Conservation (phyloP, 2,329 filamentous ascomycete species). For the Aureobasidium sp. region DNA sequence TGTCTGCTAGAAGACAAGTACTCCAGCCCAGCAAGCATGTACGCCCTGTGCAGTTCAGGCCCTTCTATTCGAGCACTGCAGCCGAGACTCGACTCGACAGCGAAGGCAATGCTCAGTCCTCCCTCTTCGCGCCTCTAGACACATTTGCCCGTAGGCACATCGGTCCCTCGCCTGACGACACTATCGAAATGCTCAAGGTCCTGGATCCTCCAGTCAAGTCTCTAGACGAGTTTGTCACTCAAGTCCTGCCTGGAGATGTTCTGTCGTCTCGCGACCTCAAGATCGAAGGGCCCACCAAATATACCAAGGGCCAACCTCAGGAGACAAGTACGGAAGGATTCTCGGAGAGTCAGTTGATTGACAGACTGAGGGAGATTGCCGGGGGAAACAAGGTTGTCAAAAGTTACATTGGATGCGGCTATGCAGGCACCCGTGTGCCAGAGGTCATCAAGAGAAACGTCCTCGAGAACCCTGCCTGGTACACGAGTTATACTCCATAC, state of each 20-base stretch:
- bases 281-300: constrained; percentile 44
- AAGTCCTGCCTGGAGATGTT: constrained; percentile 76
- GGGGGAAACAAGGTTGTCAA: constrained; percentile 54
- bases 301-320: constrained; percentile 28
- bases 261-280: constrained; percentile 57
- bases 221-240: constrained; percentile 73
- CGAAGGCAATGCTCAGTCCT: constrained; percentile 13
- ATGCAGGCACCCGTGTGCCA: constrained; percentile 78
- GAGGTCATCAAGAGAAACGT: constrained; percentile 89
- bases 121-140: constrained; percentile 41
- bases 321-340: constrained; percentile 35
- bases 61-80: constrained; percentile 15
- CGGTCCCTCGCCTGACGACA: constrained; percentile 64
- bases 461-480: constrained; percentile 90
- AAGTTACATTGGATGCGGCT: constrained; percentile 77
- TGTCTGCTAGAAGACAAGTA: constrained; percentile 1
- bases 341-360: constrained; percentile 53
- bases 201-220: constrained; percentile 65
- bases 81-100: constrained; percentile 1
- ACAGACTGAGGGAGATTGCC: constrained; percentile 46
- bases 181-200: constrained; percentile 68
- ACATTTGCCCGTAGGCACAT: constrained; percentile 79
- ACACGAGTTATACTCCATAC: constrained; percentile 96
- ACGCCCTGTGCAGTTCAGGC: constrained; percentile 2
- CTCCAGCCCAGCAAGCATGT: not conserved